Evolutionary conservation across 2,329 filamentous ascomycete genomes (phyloP).

Genomic region (Lachnellula hyalina): DNA sequence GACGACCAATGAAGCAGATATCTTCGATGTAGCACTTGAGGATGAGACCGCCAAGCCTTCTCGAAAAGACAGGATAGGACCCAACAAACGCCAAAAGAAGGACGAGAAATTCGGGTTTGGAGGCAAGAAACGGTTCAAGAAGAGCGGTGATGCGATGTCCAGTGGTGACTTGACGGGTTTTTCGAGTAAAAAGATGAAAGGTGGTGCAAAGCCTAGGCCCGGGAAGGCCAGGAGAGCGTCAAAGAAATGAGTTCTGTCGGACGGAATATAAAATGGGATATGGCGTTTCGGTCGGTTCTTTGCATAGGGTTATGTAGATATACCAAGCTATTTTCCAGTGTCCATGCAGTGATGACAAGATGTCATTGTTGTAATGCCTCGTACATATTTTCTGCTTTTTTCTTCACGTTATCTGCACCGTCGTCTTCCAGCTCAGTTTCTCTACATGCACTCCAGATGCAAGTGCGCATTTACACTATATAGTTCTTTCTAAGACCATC

Average conservation of each 20-base stretch:
- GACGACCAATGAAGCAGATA: constrained; percentile 67
- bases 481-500: neutral
- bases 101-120: constrained; percentile 93
- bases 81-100: constrained; percentile 86
- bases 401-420: neutral
- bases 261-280: neutral
- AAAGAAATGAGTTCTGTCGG: constrained; percentile 23
- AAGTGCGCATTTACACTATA: neutral
- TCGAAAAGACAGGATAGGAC: constrained; percentile 36
- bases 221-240: constrained; percentile 40
- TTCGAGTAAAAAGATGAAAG: constrained; percentile 82
- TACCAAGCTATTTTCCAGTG: neutral
- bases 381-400: neutral
- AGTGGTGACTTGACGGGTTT: constrained; percentile 77
- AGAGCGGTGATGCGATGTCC: constrained; percentile 84
- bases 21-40: constrained; percentile 89
- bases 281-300: constrained; percentile 1
- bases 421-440: neutral
- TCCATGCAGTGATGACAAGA: neutral
- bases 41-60: constrained; percentile 37
- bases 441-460: neutral
- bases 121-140: constrained; percentile 86
- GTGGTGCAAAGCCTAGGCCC: constrained; percentile 39
- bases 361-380: neutral
- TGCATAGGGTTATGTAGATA: neutral